These are phyloP conservation scores for Graphilbum sp. DNA, from an alignment of 2,329 filamentous ascomycete species.

Conservation along the genomic window DNA sequence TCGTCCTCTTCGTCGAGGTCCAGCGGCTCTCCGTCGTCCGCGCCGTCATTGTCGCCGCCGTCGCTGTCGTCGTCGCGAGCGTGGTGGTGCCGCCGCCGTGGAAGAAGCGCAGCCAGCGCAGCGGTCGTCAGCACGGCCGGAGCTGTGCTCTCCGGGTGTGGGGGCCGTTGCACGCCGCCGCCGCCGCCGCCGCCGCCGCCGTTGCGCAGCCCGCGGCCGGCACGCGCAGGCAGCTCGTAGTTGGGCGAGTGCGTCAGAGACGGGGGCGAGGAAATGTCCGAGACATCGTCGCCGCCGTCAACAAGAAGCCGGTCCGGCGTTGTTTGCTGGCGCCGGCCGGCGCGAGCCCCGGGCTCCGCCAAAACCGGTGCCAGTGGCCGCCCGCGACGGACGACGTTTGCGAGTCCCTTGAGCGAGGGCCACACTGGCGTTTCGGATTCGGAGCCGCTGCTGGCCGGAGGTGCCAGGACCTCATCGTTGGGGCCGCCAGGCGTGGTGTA, in stretches of 20 bases:
- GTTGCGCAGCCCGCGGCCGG: constrained; percentile 1
- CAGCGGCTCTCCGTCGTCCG: too few relatives aligned
- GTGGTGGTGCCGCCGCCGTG: constrained; percentile 32
- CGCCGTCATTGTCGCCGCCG: constrained; percentile 5
- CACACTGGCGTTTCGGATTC: constrained; percentile 26
- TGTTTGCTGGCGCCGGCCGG: too few relatives aligned
- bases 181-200: constrained; percentile 7
- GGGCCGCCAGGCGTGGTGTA: constrained; percentile 22
- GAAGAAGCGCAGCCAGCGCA: constrained; percentile 35
- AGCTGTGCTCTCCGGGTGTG: background rate
- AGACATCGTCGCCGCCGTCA: constrained; percentile 27
- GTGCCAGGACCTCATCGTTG: constrained; percentile 28
- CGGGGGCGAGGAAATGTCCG: constrained; percentile 45
- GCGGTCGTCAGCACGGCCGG: constrained; percentile 31
- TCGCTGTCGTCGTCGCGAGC: background rate
- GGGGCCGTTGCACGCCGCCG: constrained; percentile 17
- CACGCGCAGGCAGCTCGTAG: constrained; percentile 13
- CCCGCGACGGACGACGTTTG: background rate
- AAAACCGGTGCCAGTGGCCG: background rate
- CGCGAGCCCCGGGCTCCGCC: too few relatives aligned
- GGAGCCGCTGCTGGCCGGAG: constrained; percentile 35
- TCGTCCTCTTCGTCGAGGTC: constrained; percentile 19
- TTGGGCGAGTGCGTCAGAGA: constrained; percentile 53
- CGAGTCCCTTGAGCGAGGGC: constrained; percentile 34
- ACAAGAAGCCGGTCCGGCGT: constrained; percentile 6